A percentile compares a stretch with the other conserved stretches of the same genome.
phyloP scores from a whole-genome alignment of 1,284 basidiomycete genomes.

The Vanrija humicola region DNA sequence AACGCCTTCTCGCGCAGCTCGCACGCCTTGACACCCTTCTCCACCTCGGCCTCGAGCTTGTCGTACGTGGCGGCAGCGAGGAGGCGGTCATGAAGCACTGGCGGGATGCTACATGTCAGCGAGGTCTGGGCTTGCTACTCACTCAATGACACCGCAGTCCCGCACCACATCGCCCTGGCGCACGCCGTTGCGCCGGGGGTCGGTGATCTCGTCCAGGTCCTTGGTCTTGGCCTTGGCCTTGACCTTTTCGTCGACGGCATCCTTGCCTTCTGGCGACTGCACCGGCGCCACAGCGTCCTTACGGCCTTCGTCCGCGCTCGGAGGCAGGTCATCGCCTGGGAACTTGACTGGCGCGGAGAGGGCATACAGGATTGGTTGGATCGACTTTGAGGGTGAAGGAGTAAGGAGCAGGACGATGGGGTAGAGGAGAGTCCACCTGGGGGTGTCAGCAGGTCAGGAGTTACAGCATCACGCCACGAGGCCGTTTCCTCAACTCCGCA shows the following conservation, averaged over 20 bases:
- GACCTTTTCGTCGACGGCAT: conserved; percentile 5
- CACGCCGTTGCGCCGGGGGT: conserved; percentile 28
- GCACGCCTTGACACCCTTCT: conserved; percentile 29
- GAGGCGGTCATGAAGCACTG: conserved; percentile 29
- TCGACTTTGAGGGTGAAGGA: conserved; percentile 31
- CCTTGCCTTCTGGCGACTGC: background rate
- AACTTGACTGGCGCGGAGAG: conserved; percentile 41
- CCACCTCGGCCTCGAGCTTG: conserved; percentile 36
- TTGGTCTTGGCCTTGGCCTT: conserved; percentile 1
- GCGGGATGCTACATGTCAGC: conserved; percentile 28
- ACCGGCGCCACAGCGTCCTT: background rate
- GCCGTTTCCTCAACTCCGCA: too few species aligned
- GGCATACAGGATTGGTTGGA: conserved; percentile 44
- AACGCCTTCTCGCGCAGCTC: conserved; percentile 10
- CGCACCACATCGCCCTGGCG: conserved; percentile 43
- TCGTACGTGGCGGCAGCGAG: conserved; percentile 38
- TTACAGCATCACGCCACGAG: too few species aligned
- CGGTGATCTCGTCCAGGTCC: conserved; percentile 3
- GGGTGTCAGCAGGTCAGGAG: background rate
- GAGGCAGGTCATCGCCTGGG: conserved; percentile 12
- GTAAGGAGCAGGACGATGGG: conserved; percentile 42
- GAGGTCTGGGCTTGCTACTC: conserved; percentile 12
- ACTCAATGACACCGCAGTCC: conserved; percentile 44
- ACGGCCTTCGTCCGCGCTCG: conserved; percentile 8
- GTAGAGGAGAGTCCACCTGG: conserved; percentile 37